Percentiles rank a stretch among this genome's conserved stretches.
These are phyloP conservation scores for Camellia oleifera DNA, from an alignment of 179 eudicot genomes.

Conservation along the genomic window DNA sequence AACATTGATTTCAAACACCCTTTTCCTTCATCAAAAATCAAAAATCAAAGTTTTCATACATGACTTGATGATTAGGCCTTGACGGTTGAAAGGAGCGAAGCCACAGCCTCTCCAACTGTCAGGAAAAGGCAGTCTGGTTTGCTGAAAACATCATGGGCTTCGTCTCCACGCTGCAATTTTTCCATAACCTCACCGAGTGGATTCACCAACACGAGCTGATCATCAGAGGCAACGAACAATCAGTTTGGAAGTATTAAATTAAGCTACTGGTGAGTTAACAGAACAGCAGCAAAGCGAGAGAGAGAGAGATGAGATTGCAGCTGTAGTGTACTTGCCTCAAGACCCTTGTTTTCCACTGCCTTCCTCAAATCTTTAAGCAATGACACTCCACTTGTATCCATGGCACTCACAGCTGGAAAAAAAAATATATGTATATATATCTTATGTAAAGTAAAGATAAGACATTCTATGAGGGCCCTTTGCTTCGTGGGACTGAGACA, in stretches of 20 bases:
- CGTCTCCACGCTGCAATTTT: constrained; percentile 56
- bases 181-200: constrained; percentile 72
- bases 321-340: constrained; percentile 45
- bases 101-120: constrained; percentile 71
- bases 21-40: too few relatives aligned
- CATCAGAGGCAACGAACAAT: not conserved
- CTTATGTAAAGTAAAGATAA: too few relatives aligned
- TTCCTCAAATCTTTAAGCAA: constrained; percentile 52
- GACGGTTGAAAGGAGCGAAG: constrained; percentile 24
- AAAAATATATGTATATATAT: not conserved
- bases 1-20: too few relatives aligned
- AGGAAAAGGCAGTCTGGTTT: constrained; percentile 51
- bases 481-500: too few relatives aligned
- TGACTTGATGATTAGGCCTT: constrained; percentile 18
- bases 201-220: constrained; percentile 66
- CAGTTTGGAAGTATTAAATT: too few relatives aligned
- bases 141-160: constrained; percentile 26
- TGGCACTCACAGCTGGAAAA: constrained; percentile 72
- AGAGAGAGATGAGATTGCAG: not conserved
- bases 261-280: not conserved
- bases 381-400: constrained; percentile 76
- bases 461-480: too few relatives aligned
- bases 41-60: too few relatives aligned
- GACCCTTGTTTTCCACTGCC: constrained; percentile 40
- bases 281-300: too few relatives aligned